Evolutionary conservation across 176 grass and related monocot genomes (phyloP).

Genomic region (Areca catechu): DNA sequence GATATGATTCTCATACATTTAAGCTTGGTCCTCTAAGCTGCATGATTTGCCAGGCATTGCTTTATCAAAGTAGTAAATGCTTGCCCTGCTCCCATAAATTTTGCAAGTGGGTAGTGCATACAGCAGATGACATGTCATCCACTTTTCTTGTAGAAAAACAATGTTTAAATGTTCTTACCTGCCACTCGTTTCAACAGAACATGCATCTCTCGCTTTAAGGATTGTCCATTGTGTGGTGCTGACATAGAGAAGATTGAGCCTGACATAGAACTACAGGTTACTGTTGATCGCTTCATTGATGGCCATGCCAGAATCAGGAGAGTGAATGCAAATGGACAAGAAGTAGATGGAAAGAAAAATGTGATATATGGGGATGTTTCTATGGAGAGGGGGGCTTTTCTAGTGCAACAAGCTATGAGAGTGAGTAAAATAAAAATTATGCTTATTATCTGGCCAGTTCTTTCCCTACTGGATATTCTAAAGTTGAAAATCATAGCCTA

Average conservation of each 20-base stretch:
- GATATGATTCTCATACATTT: constrained; percentile 82
- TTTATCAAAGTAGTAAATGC: constrained; percentile 75
- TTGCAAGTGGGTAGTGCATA: constrained; percentile 54
- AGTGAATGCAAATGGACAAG: constrained; percentile 27
- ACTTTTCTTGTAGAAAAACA: neutral
- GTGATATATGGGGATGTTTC: constrained; percentile 97
- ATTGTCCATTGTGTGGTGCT: constrained; percentile 85
- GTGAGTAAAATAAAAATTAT: constrained; percentile 29
- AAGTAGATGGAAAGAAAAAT: constrained; percentile 35
- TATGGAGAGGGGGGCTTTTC: constrained; percentile 90
- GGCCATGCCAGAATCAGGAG: constrained; percentile 94
- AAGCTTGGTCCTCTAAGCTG: constrained; percentile 95
- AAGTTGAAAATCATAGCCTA: neutral
- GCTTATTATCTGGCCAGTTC: neutral
- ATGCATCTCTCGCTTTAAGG: constrained; percentile 81
- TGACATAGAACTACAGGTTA: constrained; percentile 63
- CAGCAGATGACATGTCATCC: neutral
- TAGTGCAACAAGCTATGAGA: constrained; percentile 99
- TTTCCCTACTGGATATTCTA: neutral
- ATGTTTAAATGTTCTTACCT: constrained; percentile 5
- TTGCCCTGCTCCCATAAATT: constrained; percentile 78
- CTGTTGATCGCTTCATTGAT: constrained; percentile 81
- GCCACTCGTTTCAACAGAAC: constrained; percentile 34
- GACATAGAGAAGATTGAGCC: constrained; percentile 79
- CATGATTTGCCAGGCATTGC: constrained; percentile 80